A percentile compares a stretch with the other conserved stretches of the same genome.
Evolutionary conservation across 495 filamentous ascomycete species (phyloP).

Genomic region (Apiosordaria backusii): DNA sequence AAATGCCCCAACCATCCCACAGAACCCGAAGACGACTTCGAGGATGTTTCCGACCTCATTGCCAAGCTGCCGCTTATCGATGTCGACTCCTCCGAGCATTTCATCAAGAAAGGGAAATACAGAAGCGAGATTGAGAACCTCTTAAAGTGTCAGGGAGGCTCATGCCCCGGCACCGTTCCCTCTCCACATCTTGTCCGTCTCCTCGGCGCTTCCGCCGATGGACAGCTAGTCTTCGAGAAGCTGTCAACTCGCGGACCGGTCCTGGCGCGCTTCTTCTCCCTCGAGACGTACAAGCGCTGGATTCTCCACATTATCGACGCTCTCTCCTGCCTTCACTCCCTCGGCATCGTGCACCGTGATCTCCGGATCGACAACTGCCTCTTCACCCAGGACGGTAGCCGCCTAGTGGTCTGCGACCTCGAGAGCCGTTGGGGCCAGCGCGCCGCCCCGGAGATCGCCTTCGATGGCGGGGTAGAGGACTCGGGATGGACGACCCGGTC

Average conservation of each 20-base stretch:
- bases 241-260: conserved; percentile 11
- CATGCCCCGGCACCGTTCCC: conserved; percentile 20
- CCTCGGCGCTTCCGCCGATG: conserved; percentile 24
- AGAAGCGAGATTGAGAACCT: conserved; percentile 31
- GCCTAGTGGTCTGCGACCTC: conserved; percentile 28
- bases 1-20: conserved; percentile 2
- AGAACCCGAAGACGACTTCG: conserved; percentile 24
- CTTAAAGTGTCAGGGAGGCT: conserved; percentile 28
- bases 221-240: conserved; percentile 28
- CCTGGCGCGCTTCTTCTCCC: conserved; percentile 17
- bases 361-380: conserved; percentile 29
- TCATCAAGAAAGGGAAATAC: conserved; percentile 34
- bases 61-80: conserved; percentile 22
- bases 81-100: conserved; percentile 26
- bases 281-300: conserved; percentile 13
- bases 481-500: conserved; percentile 11
- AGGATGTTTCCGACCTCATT: conserved; percentile 19
- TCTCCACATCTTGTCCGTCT: conserved; percentile 27
- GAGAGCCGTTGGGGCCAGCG: conserved; percentile 32
- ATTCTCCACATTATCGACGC: conserved; percentile 18
- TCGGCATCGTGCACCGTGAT: conserved; percentile 32
- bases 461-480: conserved; percentile 1
- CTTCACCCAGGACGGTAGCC: conserved; percentile 20
- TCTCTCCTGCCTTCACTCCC: conserved; percentile 23
- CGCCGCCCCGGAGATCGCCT: conserved; percentile 14